These are phyloP conservation scores for Ophiocordyceps unilateralis DNA, from an alignment of 2,329 filamentous ascomycete genomes.

Conservation along the genomic window DNA sequence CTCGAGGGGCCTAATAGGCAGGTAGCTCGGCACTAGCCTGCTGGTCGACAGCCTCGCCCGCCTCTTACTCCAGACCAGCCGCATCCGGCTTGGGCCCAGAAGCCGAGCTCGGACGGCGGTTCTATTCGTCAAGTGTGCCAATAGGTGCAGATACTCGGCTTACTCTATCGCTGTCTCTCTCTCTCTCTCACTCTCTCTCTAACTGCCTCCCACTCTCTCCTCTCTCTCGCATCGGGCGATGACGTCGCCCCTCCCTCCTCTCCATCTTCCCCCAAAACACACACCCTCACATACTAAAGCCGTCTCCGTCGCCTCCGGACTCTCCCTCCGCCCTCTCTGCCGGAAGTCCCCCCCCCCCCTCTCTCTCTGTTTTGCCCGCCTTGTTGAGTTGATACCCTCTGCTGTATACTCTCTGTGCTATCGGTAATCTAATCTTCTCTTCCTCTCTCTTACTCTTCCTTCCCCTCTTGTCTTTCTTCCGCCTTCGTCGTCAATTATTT, in stretches of 20 bases:
- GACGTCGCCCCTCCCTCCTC: slow-evolving; percentile 5
- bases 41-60: background rate
- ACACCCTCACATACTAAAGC: slow-evolving; percentile 4
- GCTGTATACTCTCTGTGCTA: background rate
- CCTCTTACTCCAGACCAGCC: background rate
- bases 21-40: background rate
- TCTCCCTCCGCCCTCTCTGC: background rate
- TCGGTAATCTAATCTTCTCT: background rate
- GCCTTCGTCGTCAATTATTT: background rate
- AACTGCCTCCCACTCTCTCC: no score
- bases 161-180: no score
- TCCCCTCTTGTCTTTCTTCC: background rate
- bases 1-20: background rate
- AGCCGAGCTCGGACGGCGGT: background rate
- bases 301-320: slow-evolving; percentile 1
- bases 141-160: background rate
- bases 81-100: background rate
- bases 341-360: background rate
- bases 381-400: slow-evolving; percentile 1
- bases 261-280: slow-evolving; percentile 1
- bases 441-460: background rate
- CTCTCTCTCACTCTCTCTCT: no score
- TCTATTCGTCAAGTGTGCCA: background rate
- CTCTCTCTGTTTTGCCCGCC: background rate
- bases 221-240: slow-evolving; percentile 2